Conservation (phyloP, 805 yeast genomes). For the Teunomyces panamensis region DNA sequence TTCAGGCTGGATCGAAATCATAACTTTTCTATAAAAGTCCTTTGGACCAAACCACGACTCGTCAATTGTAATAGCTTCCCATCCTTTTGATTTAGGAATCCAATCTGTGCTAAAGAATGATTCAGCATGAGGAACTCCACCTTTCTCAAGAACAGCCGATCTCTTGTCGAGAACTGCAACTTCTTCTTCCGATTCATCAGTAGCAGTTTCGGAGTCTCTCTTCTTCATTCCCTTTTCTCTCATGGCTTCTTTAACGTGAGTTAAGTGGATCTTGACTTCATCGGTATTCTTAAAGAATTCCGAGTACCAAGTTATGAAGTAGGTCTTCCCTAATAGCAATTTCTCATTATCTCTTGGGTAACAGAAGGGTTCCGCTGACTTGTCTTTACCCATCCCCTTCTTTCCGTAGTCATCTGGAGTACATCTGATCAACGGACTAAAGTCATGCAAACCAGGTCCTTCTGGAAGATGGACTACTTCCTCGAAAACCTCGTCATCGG, state of each 20-base stretch:
- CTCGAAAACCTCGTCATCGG: conserved; percentile 52
- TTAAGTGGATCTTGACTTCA: conserved; percentile 64
- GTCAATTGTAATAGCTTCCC: conserved; percentile 55
- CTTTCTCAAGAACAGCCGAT: conserved; percentile 35
- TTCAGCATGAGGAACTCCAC: conserved; percentile 28
- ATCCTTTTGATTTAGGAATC: conserved; percentile 61
- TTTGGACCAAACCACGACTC: conserved; percentile 58
- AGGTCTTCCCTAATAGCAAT: conserved; percentile 58
- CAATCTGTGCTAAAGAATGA: conserved; percentile 73
- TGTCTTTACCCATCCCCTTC: conserved; percentile 59
- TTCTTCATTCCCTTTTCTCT: conserved; percentile 57
- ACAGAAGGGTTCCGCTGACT: conserved; percentile 76
- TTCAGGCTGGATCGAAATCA: conserved; percentile 74
- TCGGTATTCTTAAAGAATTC: conserved; percentile 56
- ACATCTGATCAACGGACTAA: conserved; percentile 82
- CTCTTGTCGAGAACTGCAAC: conserved; percentile 11
- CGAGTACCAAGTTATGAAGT: conserved; percentile 81
- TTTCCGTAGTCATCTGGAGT: conserved; percentile 71
- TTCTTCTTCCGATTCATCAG: conserved; percentile 3
- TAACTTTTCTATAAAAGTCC: conserved; percentile 52
- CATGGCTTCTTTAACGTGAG: conserved; percentile 56
- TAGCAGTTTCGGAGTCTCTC: conserved; percentile 21
- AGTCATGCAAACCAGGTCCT: conserved; percentile 65
- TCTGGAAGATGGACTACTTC: conserved; percentile 61
- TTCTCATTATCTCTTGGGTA: conserved; percentile 64